Percentiles rank a stretch among this genome's conserved stretches.
Conservation (phyloP, 2,329 filamentous ascomycete species). For the Drechslerella stenobrocha region DNA sequence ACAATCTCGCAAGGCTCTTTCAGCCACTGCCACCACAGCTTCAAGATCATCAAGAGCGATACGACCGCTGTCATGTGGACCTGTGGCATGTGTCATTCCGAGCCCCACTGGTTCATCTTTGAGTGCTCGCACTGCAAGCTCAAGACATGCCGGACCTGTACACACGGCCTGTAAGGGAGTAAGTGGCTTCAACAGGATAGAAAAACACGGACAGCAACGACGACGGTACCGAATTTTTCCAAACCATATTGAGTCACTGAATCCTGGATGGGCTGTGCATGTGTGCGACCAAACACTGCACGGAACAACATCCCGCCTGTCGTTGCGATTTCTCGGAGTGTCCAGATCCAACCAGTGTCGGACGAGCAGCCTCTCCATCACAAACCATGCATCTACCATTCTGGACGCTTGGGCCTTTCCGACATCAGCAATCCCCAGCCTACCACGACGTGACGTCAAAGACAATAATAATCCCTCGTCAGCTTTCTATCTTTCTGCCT, state of each 20-base stretch:
- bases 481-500: slow-evolving; percentile 10
- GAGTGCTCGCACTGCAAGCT: slow-evolving; percentile 71
- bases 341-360: slow-evolving; percentile 1
- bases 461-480: slow-evolving; percentile 17
- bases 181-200: slow-evolving; percentile 1
- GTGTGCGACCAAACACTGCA: slow-evolving; percentile 17
- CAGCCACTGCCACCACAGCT: slow-evolving; percentile 65
- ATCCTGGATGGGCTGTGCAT: slow-evolving; percentile 40
- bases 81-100: slow-evolving; percentile 67
- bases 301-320: neutral
- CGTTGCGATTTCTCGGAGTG: slow-evolving; percentile 21
- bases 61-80: slow-evolving; percentile 68
- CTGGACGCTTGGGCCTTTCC: too few relatives aligned
- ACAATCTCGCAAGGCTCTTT: slow-evolving; percentile 58
- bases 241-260: slow-evolving; percentile 37
- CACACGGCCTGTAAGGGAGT: slow-evolving; percentile 57
- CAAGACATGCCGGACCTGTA: slow-evolving; percentile 66
- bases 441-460: slow-evolving; percentile 26
- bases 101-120: slow-evolving; percentile 70
- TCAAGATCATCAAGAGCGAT: slow-evolving; percentile 69
- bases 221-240: neutral
- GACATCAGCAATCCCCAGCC: slow-evolving; percentile 30
- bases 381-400: slow-evolving; percentile 3
- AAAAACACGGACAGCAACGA: slow-evolving; percentile 10
- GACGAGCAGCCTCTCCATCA: neutral